Percentiles rank a stretch among this genome's conserved stretches.
Evolutionary conservation across 805 yeast genomes (phyloP).

Genomic region (Myxozyma neotropica): DNA sequence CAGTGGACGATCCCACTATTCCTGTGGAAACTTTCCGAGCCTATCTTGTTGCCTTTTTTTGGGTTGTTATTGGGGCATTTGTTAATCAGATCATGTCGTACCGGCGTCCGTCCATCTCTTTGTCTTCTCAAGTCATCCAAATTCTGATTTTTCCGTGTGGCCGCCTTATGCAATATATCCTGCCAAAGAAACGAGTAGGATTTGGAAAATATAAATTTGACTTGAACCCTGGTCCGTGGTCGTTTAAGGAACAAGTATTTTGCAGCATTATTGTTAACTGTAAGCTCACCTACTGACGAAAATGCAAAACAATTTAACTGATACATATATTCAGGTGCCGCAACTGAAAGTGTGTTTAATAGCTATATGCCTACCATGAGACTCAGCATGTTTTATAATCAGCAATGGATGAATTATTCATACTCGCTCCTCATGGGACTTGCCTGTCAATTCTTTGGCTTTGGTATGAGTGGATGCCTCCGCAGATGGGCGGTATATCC

Average conservation of each 20-base stretch:
- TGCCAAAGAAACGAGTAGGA: constrained; percentile 49
- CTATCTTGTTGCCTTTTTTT: constrained; percentile 54
- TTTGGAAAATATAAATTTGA: constrained; percentile 45
- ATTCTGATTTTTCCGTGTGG: constrained; percentile 64
- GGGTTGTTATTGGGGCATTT: constrained; percentile 61
- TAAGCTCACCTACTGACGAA: background rate
- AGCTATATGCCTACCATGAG: constrained; percentile 17
- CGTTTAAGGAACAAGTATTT: constrained; percentile 64
- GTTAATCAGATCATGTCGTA: constrained; percentile 61
- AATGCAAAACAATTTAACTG: background rate
- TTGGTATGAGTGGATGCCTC: constrained; percentile 66
- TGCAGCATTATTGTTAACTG: constrained; percentile 47
- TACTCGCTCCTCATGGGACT: constrained; percentile 57
- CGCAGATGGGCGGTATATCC: constrained; percentile 49
- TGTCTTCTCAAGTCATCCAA: constrained; percentile 63
- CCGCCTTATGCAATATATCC: constrained; percentile 44
- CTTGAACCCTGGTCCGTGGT: constrained; percentile 66
- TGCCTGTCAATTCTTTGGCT: constrained; percentile 63
- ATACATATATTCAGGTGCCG: constrained; percentile 10
- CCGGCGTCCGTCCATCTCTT: constrained; percentile 58
- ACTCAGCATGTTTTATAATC: constrained; percentile 41
- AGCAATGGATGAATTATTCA: constrained; percentile 46
- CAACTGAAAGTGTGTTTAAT: background rate
- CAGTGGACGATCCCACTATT: constrained; percentile 53
- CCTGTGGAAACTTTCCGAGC: constrained; percentile 57